These are phyloP conservation scores for Byssoonygena ceratinophila DNA, from an alignment of 2,329 filamentous ascomycete species.

Conservation along the genomic window DNA sequence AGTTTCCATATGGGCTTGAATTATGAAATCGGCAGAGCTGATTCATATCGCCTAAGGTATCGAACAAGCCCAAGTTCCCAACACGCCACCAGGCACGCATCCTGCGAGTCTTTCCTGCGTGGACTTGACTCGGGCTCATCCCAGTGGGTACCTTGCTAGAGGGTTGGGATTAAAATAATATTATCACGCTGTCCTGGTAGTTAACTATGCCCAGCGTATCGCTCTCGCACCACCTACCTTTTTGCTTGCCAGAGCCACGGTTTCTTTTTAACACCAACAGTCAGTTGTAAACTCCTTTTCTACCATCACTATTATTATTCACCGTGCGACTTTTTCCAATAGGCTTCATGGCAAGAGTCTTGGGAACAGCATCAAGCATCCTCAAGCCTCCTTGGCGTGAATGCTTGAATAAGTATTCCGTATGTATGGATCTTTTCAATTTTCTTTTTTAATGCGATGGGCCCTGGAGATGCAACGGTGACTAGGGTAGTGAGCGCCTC, in stretches of 20 bases:
- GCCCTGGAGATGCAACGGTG: constrained; percentile 8
- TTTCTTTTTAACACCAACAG: no score
- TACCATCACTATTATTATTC: neutral
- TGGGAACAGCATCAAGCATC: constrained; percentile 7
- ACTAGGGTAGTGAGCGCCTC: neutral
- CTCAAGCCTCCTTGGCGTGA: constrained; percentile 10
- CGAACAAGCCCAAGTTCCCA: neutral
- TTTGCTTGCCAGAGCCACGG: no score
- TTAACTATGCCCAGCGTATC: neutral
- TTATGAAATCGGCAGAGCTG: no score
- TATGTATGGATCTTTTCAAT: neutral
- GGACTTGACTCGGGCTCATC: neutral
- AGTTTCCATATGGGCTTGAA: no score
- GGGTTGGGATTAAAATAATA: constrained; percentile 3
- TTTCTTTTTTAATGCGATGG: neutral
- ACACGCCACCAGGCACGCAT: neutral
- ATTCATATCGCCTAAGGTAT: no score
- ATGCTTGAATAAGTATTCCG: constrained; percentile 4
- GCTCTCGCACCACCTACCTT: no score
- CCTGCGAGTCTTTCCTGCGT: neutral
- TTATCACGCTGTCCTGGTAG: neutral
- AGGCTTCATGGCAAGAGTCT: neutral
- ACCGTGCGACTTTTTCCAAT: neutral
- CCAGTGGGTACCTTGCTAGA: constrained; percentile 4
- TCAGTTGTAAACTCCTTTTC: no score